Evolutionary conservation across 2,329 filamentous ascomycete genomes (phyloP).

Genomic region (Trichophyton schoenleinii): DNA sequence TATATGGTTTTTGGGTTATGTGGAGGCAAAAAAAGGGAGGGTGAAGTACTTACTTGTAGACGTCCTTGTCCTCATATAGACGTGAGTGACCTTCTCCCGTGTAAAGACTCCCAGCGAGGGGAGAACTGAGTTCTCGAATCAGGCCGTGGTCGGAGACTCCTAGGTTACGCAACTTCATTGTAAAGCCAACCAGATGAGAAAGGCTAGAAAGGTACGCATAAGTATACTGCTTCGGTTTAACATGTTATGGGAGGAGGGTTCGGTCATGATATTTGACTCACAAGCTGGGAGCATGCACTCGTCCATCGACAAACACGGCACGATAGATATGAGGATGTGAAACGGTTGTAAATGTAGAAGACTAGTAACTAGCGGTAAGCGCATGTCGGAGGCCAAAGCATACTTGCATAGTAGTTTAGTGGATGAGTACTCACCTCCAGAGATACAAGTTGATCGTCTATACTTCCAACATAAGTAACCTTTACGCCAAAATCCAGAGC

Average conservation of each 20-base stretch:
- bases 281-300: slow-evolving; percentile 87
- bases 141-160: slow-evolving; percentile 88
- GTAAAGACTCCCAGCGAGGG: slow-evolving; percentile 82
- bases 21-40: background rate
- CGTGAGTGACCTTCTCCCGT: slow-evolving; percentile 86
- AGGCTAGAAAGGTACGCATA: slow-evolving; percentile 38
- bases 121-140: slow-evolving; percentile 75
- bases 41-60: slow-evolving; percentile 59
- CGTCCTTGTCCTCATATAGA: slow-evolving; percentile 75
- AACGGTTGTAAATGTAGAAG: slow-evolving; percentile 72
- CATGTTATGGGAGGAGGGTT: background rate
- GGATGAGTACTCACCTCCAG: slow-evolving; percentile 51
- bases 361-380: slow-evolving; percentile 32
- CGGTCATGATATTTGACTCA: slow-evolving; percentile 23
- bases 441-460: slow-evolving; percentile 92
- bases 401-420: background rate
- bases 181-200: slow-evolving; percentile 82
- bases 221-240: background rate
- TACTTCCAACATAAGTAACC: slow-evolving; percentile 81
- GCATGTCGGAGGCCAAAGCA: background rate
- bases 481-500: slow-evolving; percentile 68
- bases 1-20: background rate
- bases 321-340: slow-evolving; percentile 88
- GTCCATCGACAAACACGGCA: slow-evolving; percentile 89
- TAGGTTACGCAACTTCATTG: slow-evolving; percentile 83